These are phyloP conservation scores for Thermochaetoides thermophila DNA, from an alignment of 495 filamentous ascomycete species.

Conservation along the genomic window DNA sequence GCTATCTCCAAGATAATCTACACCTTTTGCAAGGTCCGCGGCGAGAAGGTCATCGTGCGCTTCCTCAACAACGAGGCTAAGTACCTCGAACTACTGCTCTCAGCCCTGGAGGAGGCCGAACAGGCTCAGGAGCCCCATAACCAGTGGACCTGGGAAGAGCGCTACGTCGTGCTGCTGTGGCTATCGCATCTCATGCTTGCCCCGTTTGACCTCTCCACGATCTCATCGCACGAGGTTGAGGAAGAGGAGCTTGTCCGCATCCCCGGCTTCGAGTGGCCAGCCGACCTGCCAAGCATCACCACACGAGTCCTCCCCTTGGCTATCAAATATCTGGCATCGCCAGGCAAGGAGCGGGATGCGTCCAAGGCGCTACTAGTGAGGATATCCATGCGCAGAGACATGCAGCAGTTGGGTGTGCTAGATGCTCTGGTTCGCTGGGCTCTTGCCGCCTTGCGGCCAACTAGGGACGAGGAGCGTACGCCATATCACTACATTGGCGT, in stretches of 20 bases:
- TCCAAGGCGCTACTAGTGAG: conserved; percentile 70
- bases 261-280: conserved; percentile 31
- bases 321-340: conserved; percentile 49
- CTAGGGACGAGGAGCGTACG: conserved; percentile 14
- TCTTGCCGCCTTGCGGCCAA: conserved; percentile 37
- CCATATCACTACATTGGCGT: conserved; percentile 50
- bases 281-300: conserved; percentile 51
- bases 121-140: background rate
- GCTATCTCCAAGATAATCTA: conserved; percentile 71
- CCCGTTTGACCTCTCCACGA: conserved; percentile 77
- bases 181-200: conserved; percentile 83
- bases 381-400: conserved; percentile 69
- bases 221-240: conserved; percentile 46
- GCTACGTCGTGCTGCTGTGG: conserved; percentile 82
- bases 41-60: conserved; percentile 76
- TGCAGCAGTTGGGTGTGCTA: conserved; percentile 63
- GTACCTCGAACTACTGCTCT: conserved; percentile 63
- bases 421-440: conserved; percentile 52
- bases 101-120: conserved; percentile 42
- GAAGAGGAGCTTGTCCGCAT: conserved; percentile 21
- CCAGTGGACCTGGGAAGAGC: conserved; percentile 64
- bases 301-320: conserved; percentile 56
- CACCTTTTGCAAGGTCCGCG: conserved; percentile 85
- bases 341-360: conserved; percentile 79
- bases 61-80: conserved; percentile 82